Conservation (phyloP, 345 rosid genomes). For the Capsella bursapastoris region DNA sequence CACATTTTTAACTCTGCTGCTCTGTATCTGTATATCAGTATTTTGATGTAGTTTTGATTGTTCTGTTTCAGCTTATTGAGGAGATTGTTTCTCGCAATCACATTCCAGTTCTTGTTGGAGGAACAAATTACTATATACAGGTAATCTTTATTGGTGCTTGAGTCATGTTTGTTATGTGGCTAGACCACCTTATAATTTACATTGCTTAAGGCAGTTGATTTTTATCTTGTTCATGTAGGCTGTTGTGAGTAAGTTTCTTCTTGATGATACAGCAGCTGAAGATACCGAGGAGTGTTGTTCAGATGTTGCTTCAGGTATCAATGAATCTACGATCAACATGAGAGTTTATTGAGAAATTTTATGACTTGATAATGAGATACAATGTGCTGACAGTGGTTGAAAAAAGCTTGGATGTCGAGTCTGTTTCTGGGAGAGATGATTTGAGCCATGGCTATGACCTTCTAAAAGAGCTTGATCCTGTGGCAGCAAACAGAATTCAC, state of each 20-base stretch:
- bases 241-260: conserved; percentile 80
- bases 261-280: conserved; percentile 59
- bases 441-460: conserved; percentile 53
- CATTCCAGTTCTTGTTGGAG: conserved; percentile 91
- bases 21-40: background rate
- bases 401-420: conserved; percentile 41
- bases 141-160: conserved; percentile 43
- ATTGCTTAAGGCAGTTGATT: background rate
- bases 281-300: conserved; percentile 44
- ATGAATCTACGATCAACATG: conserved; percentile 10
- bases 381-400: conserved; percentile 46
- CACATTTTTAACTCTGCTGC: background rate
- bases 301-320: conserved; percentile 55
- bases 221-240: conserved; percentile 51
- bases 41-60: conserved; percentile 5
- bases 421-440: conserved; percentile 43
- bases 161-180: conserved; percentile 11
- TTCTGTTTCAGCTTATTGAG: conserved; percentile 64
- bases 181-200: background rate
- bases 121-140: conserved; percentile 94
- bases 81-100: conserved; percentile 71
- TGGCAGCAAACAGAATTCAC: conserved; percentile 87
- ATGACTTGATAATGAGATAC: background rate
- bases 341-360: background rate
- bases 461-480: conserved; percentile 84